Percentiles rank a stretch among this genome's conserved stretches.
phyloP scores from a whole-genome alignment of 208 protist genomes.

The Kentomonas sorsogonicus region DNA sequence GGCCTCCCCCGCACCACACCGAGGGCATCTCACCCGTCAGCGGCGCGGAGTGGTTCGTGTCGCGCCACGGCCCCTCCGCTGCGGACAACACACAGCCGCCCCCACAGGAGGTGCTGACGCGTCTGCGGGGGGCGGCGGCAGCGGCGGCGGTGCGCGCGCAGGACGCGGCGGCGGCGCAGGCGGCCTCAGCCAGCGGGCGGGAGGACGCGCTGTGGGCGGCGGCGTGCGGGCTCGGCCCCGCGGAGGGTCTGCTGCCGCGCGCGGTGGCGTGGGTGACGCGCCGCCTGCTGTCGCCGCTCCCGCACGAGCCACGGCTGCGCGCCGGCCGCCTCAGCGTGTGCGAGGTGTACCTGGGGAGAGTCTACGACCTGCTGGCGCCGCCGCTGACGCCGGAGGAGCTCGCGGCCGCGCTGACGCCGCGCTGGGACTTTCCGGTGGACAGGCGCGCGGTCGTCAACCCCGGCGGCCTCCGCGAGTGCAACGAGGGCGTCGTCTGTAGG shows the following conservation, averaged over 20 bases:
- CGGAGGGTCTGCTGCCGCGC: slow-evolving; percentile 32
- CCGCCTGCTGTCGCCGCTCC: slow-evolving; percentile 12
- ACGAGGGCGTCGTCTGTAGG: too few relatives aligned
- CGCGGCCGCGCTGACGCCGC: neutral
- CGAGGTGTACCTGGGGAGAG: slow-evolving; percentile 39
- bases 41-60: too few relatives aligned
- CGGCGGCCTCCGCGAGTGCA: too few relatives aligned
- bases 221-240: slow-evolving; percentile 8
- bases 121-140: too few relatives aligned
- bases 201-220: neutral
- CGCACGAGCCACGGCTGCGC: neutral
- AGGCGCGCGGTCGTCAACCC: too few relatives aligned
- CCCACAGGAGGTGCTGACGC: too few relatives aligned
- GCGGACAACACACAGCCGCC: too few relatives aligned
- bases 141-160: neutral
- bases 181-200: too few relatives aligned
- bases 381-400: neutral
- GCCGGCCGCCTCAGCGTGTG: slow-evolving; percentile 22
- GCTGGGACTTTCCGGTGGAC: too few relatives aligned
- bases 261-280: slow-evolving; percentile 38
- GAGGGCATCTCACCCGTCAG: too few relatives aligned
- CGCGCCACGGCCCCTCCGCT: too few relatives aligned
- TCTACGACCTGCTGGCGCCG: slow-evolving; percentile 29
- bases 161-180: neutral
- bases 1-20: too few relatives aligned